Percentiles rank a stretch among this genome's conserved stretches.
Evolutionary conservation across 768 basidiomycete species (phyloP).

Genomic region (Agaricus sinodeliciosus): DNA sequence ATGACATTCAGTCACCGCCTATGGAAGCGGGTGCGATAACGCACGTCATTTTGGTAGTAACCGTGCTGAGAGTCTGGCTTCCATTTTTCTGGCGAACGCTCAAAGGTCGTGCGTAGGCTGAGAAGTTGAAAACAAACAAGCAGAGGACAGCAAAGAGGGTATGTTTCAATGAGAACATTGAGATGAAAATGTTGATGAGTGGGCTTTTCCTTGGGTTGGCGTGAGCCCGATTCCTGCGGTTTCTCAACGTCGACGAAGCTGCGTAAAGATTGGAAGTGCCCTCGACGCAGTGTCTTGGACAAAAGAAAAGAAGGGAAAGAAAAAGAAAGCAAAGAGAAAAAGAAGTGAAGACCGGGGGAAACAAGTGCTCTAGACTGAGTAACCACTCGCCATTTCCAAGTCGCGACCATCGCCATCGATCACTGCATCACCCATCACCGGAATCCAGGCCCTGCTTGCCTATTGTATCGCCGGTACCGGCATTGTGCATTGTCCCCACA

Average conservation of each 20-base stretch:
- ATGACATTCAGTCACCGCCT: constrained; percentile 6
- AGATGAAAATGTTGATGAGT: constrained; percentile 22
- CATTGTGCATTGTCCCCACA: not conserved
- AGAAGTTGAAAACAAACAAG: constrained; percentile 26
- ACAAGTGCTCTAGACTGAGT: no score
- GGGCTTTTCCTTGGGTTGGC: not conserved
- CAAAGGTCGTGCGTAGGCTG: constrained; percentile 32
- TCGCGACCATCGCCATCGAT: constrained; percentile 1
- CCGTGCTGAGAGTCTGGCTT: constrained; percentile 24
- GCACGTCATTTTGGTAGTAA: constrained; percentile 44
- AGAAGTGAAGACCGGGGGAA: constrained; percentile 5
- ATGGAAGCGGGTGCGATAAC: constrained; percentile 14
- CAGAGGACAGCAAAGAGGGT: constrained; percentile 33
- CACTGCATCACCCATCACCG: not conserved
- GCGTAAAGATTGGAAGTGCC: constrained; percentile 37
- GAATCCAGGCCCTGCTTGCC: constrained; percentile 20
- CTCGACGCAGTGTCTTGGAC: constrained; percentile 28
- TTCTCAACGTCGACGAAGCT: constrained; percentile 27
- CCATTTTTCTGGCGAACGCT: constrained; percentile 23
- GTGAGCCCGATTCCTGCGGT: constrained; percentile 47
- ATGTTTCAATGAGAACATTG: constrained; percentile 32
- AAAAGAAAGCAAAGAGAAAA: constrained; percentile 14
- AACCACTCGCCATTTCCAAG: not conserved
- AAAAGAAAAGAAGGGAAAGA: constrained; percentile 20
- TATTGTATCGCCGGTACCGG: constrained; percentile 9